Evolutionary conservation across 2,329 filamentous ascomycete species (phyloP).

Genomic region (Trichoderma atrobrunneum): DNA sequence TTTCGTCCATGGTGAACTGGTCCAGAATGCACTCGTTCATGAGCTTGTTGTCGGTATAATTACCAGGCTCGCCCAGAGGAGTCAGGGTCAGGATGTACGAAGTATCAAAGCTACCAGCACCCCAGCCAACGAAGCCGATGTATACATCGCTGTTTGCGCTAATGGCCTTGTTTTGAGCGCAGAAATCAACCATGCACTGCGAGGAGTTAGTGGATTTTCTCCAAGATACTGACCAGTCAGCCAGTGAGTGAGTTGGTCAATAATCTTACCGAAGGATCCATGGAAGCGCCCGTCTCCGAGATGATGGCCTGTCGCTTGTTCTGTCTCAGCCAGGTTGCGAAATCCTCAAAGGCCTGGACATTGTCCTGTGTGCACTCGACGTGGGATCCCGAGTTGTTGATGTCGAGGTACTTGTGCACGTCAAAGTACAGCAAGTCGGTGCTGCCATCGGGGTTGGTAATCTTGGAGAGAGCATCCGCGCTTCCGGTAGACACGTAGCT

Average conservation of each 20-base stretch:
- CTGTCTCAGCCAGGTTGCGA: conserved; percentile 46
- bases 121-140: conserved; percentile 46
- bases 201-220: conserved; percentile 6
- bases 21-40: conserved; percentile 43
- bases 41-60: conserved; percentile 39
- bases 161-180: conserved; percentile 46
- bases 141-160: conserved; percentile 47
- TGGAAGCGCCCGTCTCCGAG: conserved; percentile 52
- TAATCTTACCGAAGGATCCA: conserved; percentile 37
- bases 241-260: background rate
- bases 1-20: conserved; percentile 30
- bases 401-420: conserved; percentile 60
- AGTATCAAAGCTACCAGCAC: conserved; percentile 43
- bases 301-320: conserved; percentile 49
- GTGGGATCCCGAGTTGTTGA: conserved; percentile 53
- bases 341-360: conserved; percentile 44
- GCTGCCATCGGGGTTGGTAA: conserved; percentile 59
- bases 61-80: conserved; percentile 29
- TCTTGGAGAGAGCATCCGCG: conserved; percentile 47
- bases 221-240: background rate
- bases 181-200: conserved; percentile 44
- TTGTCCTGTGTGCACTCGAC: conserved; percentile 53
- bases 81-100: conserved; percentile 45
- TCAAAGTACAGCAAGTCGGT: conserved; percentile 57
- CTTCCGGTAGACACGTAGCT: conserved; percentile 49